Conservation (phyloP, 2,329 filamentous ascomycete species). For the Scedosporium aurantiacum region DNA sequence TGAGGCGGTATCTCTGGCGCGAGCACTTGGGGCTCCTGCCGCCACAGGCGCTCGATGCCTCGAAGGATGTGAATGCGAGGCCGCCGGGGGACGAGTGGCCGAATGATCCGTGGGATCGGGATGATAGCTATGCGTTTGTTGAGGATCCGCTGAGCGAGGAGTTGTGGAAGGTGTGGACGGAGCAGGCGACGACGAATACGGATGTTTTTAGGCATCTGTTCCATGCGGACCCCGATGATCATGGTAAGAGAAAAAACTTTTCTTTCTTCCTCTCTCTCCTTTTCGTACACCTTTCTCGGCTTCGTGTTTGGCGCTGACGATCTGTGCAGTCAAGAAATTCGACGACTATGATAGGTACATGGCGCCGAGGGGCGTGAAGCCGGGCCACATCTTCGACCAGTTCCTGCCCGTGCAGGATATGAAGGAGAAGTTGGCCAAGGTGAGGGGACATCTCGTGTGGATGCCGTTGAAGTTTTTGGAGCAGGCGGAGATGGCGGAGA, state of each 20-base stretch:
- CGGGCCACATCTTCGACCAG: conserved; percentile 78
- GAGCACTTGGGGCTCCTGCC: conserved; percentile 79
- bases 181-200: conserved; percentile 59
- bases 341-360: conserved; percentile 79
- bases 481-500: conserved; percentile 82
- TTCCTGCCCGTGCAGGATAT: conserved; percentile 65
- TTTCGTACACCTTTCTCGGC: not conserved
- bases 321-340: conserved; percentile 63
- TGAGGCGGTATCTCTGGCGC: conserved; percentile 75
- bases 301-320: conserved; percentile 9
- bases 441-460: conserved; percentile 87
- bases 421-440: conserved; percentile 61
- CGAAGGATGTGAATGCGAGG: conserved; percentile 59
- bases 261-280: not conserved
- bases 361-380: conserved; percentile 57
- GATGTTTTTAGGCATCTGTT: conserved; percentile 68
- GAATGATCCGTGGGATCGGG: conserved; percentile 46
- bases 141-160: conserved; percentile 59
- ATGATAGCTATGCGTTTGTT: conserved; percentile 54
- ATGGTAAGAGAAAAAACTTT: conserved; percentile 46
- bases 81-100: conserved; percentile 56
- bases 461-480: conserved; percentile 84
- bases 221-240: conserved; percentile 80
- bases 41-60: conserved; percentile 58
- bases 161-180: conserved; percentile 59